Evolutionary conservation across 2,329 filamentous ascomycete species (phyloP).

Genomic region (Monosporascus cannonballus): DNA sequence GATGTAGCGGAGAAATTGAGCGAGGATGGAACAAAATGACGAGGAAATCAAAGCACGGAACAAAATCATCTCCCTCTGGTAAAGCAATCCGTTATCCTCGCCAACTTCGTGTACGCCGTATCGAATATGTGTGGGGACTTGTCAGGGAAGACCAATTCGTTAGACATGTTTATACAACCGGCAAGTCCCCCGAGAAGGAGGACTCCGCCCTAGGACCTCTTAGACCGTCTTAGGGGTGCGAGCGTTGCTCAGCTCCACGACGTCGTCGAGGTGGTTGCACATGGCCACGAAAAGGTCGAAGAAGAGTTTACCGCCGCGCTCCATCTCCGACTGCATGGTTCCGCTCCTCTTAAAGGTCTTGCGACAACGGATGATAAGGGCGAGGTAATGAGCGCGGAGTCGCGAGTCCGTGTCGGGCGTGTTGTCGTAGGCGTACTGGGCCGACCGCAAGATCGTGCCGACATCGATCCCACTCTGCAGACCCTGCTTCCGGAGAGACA

Average conservation of each 20-base stretch:
- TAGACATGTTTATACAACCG: constrained; percentile 16
- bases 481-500: constrained; percentile 90
- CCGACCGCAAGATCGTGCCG: constrained; percentile 83
- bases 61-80: constrained; percentile 4
- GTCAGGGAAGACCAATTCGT: not conserved
- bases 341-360: constrained; percentile 97
- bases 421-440: constrained; percentile 92
- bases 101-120: constrained; percentile 9
- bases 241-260: constrained; percentile 77
- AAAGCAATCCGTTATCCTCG: not conserved
- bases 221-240: constrained; percentile 52
- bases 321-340: constrained; percentile 99
- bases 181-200: constrained; percentile 7
- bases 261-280: constrained; percentile 97
- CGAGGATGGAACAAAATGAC: constrained; percentile 33
- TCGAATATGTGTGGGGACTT: not conserved
- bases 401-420: constrained; percentile 89
- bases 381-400: constrained; percentile 93
- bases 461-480: constrained; percentile 90
- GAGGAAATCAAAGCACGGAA: constrained; percentile 20
- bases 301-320: constrained; percentile 88
- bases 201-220: constrained; percentile 18
- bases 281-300: constrained; percentile 98
- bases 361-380: constrained; percentile 93
- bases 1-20: constrained; percentile 13